phyloP scores from a whole-genome alignment of 225 moss, liverwort and hornwort genomes.

The Physcomitrium patens region DNA sequence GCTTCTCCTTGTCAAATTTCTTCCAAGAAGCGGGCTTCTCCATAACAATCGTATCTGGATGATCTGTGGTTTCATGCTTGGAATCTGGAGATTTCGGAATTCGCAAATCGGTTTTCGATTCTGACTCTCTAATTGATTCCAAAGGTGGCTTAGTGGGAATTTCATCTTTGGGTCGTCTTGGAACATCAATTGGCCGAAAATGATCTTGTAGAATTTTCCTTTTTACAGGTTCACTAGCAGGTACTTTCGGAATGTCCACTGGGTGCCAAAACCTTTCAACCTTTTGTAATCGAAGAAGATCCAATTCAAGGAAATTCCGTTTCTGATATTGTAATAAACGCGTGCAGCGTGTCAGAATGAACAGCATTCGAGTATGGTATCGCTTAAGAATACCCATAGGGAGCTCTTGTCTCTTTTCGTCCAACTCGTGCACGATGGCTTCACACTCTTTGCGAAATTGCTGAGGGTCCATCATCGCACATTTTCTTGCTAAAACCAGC shows the following conservation, averaged over 20 bases:
- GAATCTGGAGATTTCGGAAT: constrained; percentile 36
- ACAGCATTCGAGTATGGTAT: constrained; percentile 95
- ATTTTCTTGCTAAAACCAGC: constrained; percentile 80
- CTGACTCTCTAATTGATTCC: constrained; percentile 53
- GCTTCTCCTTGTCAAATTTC: constrained; percentile 60
- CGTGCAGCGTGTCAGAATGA: constrained; percentile 96
- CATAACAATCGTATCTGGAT: constrained; percentile 68
- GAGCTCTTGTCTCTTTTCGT: constrained; percentile 96
- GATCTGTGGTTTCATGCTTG: constrained; percentile 46
- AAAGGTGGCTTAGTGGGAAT: constrained; percentile 37
- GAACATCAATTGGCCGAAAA: constrained; percentile 42
- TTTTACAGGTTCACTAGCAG: constrained; percentile 61
- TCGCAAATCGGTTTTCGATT: constrained; percentile 37
- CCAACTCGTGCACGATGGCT: constrained; percentile 89
- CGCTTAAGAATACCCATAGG: constrained; percentile 90
- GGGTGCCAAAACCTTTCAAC: constrained; percentile 60
- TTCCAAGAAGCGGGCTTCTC: constrained; percentile 89
- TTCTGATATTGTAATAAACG: constrained; percentile 95
- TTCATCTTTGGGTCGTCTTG: constrained; percentile 55
- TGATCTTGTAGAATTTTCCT: constrained; percentile 46
- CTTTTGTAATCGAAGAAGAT: constrained; percentile 81
- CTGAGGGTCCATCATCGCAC: constrained; percentile 80
- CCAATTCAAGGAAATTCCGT: constrained; percentile 76
- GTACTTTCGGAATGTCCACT: constrained; percentile 51
- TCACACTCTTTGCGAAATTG: constrained; percentile 91